Evolutionary conservation across 108 stramenopile species (phyloP).

Genomic region (Conticribra weissflogii): DNA sequence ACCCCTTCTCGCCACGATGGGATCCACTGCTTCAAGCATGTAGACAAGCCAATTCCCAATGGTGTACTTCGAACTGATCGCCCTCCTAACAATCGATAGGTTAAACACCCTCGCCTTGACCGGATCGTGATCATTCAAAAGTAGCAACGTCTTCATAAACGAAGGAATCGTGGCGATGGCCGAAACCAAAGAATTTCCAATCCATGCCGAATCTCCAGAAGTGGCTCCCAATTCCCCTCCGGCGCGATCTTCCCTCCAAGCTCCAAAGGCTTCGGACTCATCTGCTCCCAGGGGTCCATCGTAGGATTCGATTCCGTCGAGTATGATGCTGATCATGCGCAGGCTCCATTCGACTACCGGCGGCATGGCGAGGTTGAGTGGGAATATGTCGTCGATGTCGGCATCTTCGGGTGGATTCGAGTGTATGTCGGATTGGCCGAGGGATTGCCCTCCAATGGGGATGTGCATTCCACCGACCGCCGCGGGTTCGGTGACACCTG

Average conservation of each 20-base stretch:
- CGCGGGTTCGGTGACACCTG: not conserved
- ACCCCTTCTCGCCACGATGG: conserved; percentile 43
- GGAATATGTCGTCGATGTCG: conserved; percentile 44
- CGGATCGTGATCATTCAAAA: conserved; percentile 49
- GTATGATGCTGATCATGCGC: conserved; percentile 43
- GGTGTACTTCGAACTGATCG: conserved; percentile 43
- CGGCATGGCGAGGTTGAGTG: conserved; percentile 50
- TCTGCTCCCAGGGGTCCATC: conserved; percentile 39
- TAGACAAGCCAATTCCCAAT: conserved; percentile 59
- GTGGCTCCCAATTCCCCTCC: conserved; percentile 5
- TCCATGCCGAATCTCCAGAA: conserved; percentile 44
- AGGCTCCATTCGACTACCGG: conserved; percentile 54
- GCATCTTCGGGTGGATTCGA: conserved; percentile 42
- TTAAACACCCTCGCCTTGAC: conserved; percentile 43
- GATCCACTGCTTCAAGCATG: conserved; percentile 57
- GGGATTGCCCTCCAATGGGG: conserved; percentile 1
- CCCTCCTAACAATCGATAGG: conserved; percentile 39
- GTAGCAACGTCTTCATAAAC: conserved; percentile 50
- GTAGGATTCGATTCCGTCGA: conserved; percentile 44
- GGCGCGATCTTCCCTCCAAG: conserved; percentile 25
- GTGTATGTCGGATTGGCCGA: conserved; percentile 22
- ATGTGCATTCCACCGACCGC: not conserved
- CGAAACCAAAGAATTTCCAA: conserved; percentile 44
- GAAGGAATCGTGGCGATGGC: conserved; percentile 46
- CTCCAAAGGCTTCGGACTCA: conserved; percentile 29